Base-by-base conservation (phyloP, 306 rosid genomes). In the Fragaria nilgerrensis region DNA sequence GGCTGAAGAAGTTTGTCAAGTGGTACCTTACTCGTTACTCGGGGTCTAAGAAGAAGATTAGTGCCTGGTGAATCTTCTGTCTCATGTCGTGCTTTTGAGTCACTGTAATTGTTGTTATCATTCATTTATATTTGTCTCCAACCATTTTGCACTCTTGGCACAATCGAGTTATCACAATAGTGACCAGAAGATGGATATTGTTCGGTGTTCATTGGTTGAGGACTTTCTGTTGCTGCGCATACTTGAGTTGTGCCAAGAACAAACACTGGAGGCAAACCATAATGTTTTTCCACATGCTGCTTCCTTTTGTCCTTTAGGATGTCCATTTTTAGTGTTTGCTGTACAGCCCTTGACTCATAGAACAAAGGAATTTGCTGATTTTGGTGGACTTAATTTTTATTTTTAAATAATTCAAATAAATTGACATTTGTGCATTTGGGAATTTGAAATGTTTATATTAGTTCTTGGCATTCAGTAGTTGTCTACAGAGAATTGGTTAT, bases 1-100 rank as follows among this genome's bases (percentile, higher is more conserved):
- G 98, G 72, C 82, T 93, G 70, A 86, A 78, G 89, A 93, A 93
- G 86, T 91, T 93, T 77, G 97, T 93, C 47, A 78, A 77, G 50
- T 93, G 98, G 98, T 93, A 91, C 78, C 84, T 87, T 6, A 78
- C 82, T 19, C 89, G 84, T 73, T 84, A 88, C 84, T 71, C 86
- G 9, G 87, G 79, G 43, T 79, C 83, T 9, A 84, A 76, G 84
- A 86, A 86, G 86, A 89, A 78, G 80, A 80, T 43, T 19, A 80
- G 79, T 80, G 75, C 90, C 67, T 87, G 93, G 93, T 92, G 90
- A 92, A 39, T 41, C 64, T 52, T 70, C 77, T 75, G 32, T 37
- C 70, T 73, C 36, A 12, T 77, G 15, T 47, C 37, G 44, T 71
- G 72, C 77, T 78, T 41, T 79, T 10, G 56, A 65, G 63, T 55